These are phyloP conservation scores for Symbiodinium natans DNA, from an alignment of 73 alveolate genomes.

Conservation along the genomic window DNA sequence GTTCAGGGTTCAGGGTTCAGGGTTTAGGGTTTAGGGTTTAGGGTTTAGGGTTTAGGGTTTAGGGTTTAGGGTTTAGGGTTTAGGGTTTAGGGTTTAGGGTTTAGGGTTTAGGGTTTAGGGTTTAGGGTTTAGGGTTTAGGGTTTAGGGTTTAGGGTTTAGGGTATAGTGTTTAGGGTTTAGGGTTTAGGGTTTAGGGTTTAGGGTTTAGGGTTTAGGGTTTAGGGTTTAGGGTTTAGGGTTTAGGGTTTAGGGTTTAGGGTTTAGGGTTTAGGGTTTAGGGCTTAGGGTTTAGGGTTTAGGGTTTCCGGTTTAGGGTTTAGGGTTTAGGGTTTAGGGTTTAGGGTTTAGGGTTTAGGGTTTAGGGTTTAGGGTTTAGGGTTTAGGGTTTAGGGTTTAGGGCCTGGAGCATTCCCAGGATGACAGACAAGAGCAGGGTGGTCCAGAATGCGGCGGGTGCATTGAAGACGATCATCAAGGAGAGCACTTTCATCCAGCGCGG, in stretches of 20 bases:
- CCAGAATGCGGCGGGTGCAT: background rate
- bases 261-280: background rate
- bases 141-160: too few relatives aligned
- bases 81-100: too few relatives aligned
- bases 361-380: background rate
- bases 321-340: too few relatives aligned
- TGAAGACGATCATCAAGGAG: conserved; percentile 13
- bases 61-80: too few relatives aligned
- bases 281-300: background rate
- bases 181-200: background rate
- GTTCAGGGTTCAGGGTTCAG: too few relatives aligned
- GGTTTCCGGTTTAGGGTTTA: too few relatives aligned
- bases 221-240: background rate
- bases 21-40: background rate
- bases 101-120: too few relatives aligned
- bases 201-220: background rate
- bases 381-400: too few relatives aligned
- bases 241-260: background rate
- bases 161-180: too few relatives aligned
- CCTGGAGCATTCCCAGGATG: background rate
- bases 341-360: too few relatives aligned
- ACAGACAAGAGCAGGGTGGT: background rate
- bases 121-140: too few relatives aligned
- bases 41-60: background rate
- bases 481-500: conserved; percentile 19